Percentiles rank a stretch among this genome's conserved stretches.
Evolutionary conservation across 140 eudicot species (phyloP).

Genomic region (Bidens hawaiensis): DNA sequence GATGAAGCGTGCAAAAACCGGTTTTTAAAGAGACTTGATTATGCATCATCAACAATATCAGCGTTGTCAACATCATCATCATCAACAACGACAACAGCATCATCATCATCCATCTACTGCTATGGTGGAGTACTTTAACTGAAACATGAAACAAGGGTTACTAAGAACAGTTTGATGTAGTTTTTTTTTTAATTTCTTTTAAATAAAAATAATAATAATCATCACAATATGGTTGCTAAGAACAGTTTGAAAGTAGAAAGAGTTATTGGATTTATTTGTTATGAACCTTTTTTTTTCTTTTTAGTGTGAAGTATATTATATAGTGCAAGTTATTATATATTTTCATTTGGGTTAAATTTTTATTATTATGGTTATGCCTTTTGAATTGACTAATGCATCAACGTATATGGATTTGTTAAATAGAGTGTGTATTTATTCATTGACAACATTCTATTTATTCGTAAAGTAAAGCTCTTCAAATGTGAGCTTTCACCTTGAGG

Average conservation of each 20-base stretch:
- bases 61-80: background rate
- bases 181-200: conserved; percentile 1
- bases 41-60: too few species aligned
- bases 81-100: too few species aligned
- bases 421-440: too few species aligned
- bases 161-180: conserved; percentile 24
- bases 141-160: conserved; percentile 19
- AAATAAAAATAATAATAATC: background rate
- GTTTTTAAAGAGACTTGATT: conserved; percentile 40
- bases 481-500: too few species aligned
- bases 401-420: too few species aligned
- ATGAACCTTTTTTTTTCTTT: conserved; percentile 19
- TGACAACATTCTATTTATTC: too few species aligned
- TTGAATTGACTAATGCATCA: too few species aligned
- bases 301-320: conserved; percentile 14
- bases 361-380: too few species aligned
- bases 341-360: too few species aligned
- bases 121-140: conserved; percentile 14
- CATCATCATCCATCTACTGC: background rate
- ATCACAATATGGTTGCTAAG: conserved; percentile 25
- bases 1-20: conserved; percentile 77
- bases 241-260: conserved; percentile 20
- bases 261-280: conserved; percentile 51
- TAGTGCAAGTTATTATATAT: background rate
- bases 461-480: too few species aligned